Evolutionary conservation across 2,329 filamentous ascomycete genomes (phyloP), one percentile per base, ranked within the genome.

Genomic region (Claviceps monticola): DNA sequence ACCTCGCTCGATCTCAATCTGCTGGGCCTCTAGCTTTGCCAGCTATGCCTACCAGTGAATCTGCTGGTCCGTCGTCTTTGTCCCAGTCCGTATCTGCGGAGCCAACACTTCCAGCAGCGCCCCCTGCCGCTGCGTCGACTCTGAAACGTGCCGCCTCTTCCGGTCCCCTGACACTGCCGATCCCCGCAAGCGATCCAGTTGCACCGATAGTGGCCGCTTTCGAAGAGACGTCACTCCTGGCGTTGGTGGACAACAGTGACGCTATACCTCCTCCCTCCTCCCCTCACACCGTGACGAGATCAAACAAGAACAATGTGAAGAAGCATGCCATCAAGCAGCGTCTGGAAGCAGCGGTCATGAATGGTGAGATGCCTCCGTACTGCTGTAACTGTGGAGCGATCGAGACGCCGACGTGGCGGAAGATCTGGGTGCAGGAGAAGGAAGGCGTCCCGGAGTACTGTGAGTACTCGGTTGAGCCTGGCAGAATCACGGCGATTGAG

Each of bases 301-400:
- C 78, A 65, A 72, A 83, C 74, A 78, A 85, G 75, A 75, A 84
- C 70, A 66, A 72, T 21, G 75, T 80, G 2, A 80, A 82, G 60
- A 86, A 86, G 57, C 70, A 75, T 45, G 71, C 76, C 2, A 80
- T 81, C 57, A 76, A 74, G 60, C 75, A 81, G 55, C 75, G 75
- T 43, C 62, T 84, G 1, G 75, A 83, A 56, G 70, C 72, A 41
- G 81, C 80, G 0, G 82, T 97, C 51, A 75, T 76, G n/a, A 80
- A 81, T 51, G 93, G 93, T 5, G 79, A 89, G 57, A 84, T 90
- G 74, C 93, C 93, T 0, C 84, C 85, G 1, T 97, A 84, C 62
- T 98, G 93, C 65, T 80, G 80, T 56, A 95, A 97, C 60, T 98
- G 93, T 60, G 93, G 93, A 5, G 86, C 89, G 6, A 95, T 98